Base-by-base conservation (phyloP, 108 stramenopile genomes). In the Discostella pseudostelligera region DNA sequence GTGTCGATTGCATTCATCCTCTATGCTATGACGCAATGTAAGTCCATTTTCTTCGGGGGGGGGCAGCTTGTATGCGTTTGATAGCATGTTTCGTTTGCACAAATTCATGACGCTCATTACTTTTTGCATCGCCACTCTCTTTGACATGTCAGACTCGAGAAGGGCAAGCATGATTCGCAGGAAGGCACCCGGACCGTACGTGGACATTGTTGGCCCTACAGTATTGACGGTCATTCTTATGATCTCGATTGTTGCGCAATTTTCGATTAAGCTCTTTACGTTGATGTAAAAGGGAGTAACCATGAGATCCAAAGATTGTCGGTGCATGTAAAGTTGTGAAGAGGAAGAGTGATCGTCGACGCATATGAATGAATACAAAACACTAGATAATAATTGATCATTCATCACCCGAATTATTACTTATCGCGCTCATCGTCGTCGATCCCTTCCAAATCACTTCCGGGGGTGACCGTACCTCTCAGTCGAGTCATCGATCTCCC, bases 171-270 rank as follows among this genome's bases (percentile, higher is more conserved):
- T 94, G 93, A 88, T 96, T 68, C 83, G 91, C 7, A 72, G 85
- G 10, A 81, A 86, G 48, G 82, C 84, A 35, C 92, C 96, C 14
- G 96, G 96, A 29, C 96, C 96, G 12, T 96, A 93, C 67, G 92
- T 90, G 56, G 96, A 96, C 63, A 78, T 82, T 9, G 70, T 69
- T 5, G 96, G 93, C 16, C 96, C 96, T 8, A 79, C 86, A 29
- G 83, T 93, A n/a, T 70, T 96, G 58, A 87, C 83, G 16, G 56
- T 84, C 8, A 68, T 94, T 70, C 84, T 96, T 54, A 89, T 86
- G 79, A 22, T 87, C n/a, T 72, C 85, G 21, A 91, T 94, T 57
- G 56, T 89, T 14, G 64, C 85, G 5, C 90, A 96, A 57, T 88
- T 94, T 64, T 60, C 80, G 21, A 78, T 96, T 53, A 93, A 96